Percentiles rank a stretch among this genome's conserved stretches.
Evolutionary conservation across 1,284 basidiomycete species (phyloP).

Genomic region (Leccinum subatratum): DNA sequence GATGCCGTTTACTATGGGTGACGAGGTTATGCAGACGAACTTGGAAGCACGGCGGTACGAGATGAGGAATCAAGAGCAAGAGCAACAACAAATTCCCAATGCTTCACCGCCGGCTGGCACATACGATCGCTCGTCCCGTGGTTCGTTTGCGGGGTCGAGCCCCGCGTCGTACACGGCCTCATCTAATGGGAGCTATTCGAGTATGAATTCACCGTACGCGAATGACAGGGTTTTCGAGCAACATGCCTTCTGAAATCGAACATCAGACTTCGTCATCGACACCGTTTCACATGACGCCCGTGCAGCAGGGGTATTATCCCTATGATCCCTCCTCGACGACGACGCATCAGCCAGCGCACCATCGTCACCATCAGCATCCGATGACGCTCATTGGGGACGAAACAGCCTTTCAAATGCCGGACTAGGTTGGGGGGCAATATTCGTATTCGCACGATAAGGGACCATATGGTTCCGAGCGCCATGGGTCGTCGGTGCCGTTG

Average conservation of each 20-base stretch:
- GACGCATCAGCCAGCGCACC: background rate
- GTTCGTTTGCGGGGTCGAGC: conserved; percentile 22
- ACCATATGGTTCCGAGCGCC: background rate
- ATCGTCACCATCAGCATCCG: background rate
- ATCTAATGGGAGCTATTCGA: conserved; percentile 28
- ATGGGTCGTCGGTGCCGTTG: background rate
- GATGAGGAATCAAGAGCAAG: conserved; percentile 15
- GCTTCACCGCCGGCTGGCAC: conserved; percentile 5
- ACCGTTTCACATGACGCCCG: background rate
- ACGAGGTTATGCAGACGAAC: conserved; percentile 20
- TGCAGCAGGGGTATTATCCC: background rate
- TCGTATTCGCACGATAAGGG: background rate
- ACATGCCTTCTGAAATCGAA: background rate
- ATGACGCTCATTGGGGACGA: background rate
- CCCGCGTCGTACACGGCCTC: conserved; percentile 25
- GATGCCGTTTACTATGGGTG: conserved; percentile 21
- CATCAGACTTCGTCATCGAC: background rate
- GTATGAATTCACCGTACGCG: conserved; percentile 26
- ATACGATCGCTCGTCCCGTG: conserved; percentile 26
- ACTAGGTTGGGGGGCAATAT: background rate
- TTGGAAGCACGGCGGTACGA: conserved; percentile 25
- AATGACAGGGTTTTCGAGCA: conserved; percentile 5
- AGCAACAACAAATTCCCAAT: conserved; percentile 16
- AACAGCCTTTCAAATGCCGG: background rate
- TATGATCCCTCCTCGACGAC: background rate